These are phyloP conservation scores for Pythium dissimile DNA, from an alignment of 352 stramenopile genomes.

Conservation along the genomic window DNA sequence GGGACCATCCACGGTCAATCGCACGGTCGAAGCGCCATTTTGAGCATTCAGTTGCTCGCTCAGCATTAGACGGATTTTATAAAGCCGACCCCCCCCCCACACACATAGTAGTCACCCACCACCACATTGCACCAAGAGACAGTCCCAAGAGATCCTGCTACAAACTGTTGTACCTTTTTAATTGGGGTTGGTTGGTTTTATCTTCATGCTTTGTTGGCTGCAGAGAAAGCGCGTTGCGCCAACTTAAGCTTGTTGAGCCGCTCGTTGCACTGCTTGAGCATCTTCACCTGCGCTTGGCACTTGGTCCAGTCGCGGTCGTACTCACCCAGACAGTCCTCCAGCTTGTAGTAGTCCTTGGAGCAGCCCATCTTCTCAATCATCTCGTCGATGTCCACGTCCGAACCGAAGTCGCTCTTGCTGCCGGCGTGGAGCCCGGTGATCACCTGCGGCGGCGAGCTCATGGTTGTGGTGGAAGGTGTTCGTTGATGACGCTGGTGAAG, in stretches of 20 bases:
- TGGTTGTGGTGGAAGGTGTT: not conserved
- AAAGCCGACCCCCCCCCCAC: too few relatives aligned
- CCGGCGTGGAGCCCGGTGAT: constrained; percentile 63
- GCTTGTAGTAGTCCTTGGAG: constrained; percentile 81
- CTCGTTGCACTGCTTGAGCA: constrained; percentile 79
- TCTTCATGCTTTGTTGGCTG: not conserved
- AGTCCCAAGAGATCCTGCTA: constrained; percentile 7
- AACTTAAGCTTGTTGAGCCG: constrained; percentile 51
- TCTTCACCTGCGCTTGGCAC: constrained; percentile 77
- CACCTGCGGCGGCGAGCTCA: constrained; percentile 26
- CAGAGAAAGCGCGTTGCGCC: constrained; percentile 22
- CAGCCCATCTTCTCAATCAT: constrained; percentile 86
- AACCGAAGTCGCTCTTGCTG: constrained; percentile 79
- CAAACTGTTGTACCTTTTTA: constrained; percentile 8
- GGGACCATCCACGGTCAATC: constrained; percentile 22
- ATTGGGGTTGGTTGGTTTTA: not conserved
- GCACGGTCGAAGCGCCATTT: constrained; percentile 76
- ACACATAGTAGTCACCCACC: constrained; percentile 3
- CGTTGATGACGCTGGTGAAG: not conserved
- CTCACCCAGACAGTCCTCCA: constrained; percentile 82
- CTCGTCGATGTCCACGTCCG: constrained; percentile 77
- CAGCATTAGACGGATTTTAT: constrained; percentile 17
- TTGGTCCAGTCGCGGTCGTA: constrained; percentile 85
- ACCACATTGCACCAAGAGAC: too few relatives aligned
- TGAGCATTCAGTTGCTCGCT: constrained; percentile 3